phyloP scores from a whole-genome alignment of 805 yeast species.

The Schizosaccharomyces osmophilus region DNA sequence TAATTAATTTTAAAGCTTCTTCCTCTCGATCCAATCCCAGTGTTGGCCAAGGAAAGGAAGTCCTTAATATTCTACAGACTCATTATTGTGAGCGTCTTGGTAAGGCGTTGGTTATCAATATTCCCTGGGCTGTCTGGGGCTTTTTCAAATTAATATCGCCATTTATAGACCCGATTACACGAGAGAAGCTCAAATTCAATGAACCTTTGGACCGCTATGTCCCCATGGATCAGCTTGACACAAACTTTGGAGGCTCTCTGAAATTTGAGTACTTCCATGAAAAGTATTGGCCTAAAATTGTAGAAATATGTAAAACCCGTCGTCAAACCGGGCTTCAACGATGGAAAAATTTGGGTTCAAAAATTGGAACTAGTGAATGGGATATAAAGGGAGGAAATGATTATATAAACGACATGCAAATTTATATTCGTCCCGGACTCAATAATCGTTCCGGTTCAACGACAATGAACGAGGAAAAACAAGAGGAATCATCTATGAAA shows the following conservation, averaged over 20 bases:
- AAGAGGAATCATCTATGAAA: not conserved
- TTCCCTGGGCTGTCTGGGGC: slow-evolving; percentile 85
- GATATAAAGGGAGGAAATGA: not conserved
- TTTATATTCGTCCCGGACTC: not conserved
- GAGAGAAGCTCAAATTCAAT: slow-evolving; percentile 79
- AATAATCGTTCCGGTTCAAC: not conserved
- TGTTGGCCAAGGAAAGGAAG: slow-evolving; percentile 68
- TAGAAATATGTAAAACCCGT: not conserved
- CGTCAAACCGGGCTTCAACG: not conserved
- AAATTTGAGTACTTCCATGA: slow-evolving; percentile 67
- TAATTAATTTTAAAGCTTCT: slow-evolving; percentile 77
- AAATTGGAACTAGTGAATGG: slow-evolving; percentile 1
- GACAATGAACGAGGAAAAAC: not conserved
- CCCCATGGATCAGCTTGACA: slow-evolving; percentile 58
- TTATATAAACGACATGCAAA: not conserved
- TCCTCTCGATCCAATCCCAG: slow-evolving; percentile 67
- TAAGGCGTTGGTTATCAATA: slow-evolving; percentile 69
- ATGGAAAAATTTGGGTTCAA: slow-evolving; percentile 4
- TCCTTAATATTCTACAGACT: slow-evolving; percentile 74
- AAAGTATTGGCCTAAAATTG: slow-evolving; percentile 49
- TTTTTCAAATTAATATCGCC: slow-evolving; percentile 80
- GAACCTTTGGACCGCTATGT: slow-evolving; percentile 70
- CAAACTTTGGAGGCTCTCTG: slow-evolving; percentile 61
- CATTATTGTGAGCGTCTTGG: slow-evolving; percentile 96
- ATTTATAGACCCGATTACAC: slow-evolving; percentile 82